Base-by-base conservation (phyloP, 2,329 filamentous ascomycete species). In the Aspergillus sp. region DNA sequence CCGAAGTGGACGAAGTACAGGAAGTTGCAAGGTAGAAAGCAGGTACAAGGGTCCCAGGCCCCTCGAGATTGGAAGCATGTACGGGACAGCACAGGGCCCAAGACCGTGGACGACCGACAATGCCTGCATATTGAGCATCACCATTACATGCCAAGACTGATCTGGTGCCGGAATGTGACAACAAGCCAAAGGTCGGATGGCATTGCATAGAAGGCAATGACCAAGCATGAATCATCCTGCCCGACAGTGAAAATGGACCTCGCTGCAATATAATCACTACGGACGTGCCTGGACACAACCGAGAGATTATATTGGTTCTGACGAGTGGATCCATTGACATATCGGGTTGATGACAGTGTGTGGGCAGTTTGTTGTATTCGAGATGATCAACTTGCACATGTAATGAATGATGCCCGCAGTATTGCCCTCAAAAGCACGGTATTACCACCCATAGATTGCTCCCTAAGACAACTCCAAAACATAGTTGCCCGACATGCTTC, bases 401-500 rank as follows among this genome's bases (percentile, higher is more conserved):
- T 56, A 64, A 67, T 64, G 59, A 60, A 23, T 28, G 38, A 19
- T 38, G 39, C 50, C 54, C 21, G 59, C 30, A 58, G 64, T 58
- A 52, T 60, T 32, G 25, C 12, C 23, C 12, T n/a, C 63, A 30
- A 50, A 17, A n/a, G 13, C n/a, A 36, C 32, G 47, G 28, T 12
- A 30, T 32, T n/a, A 12, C 30, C 25, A 28, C 47, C 28, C 57
- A 65, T 65, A 79, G 80, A 30, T 81, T 81, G 78, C 84, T 83
- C 81, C 80, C 80, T 72, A 28, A 50, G 47, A 28, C 47, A 17
- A 30, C 25, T 73, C 79, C 65, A 80, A 78, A 73, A 64, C 12
- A 30, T 77, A 81, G 79, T 74, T 74, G 78, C 75, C 81, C 79
- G 82, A 78, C 81, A 79, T 76, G 72, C 76, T 77, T 78, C 81